Conservation (phyloP, 352 stramenopile species). For the Pythium coloratum region DNA sequence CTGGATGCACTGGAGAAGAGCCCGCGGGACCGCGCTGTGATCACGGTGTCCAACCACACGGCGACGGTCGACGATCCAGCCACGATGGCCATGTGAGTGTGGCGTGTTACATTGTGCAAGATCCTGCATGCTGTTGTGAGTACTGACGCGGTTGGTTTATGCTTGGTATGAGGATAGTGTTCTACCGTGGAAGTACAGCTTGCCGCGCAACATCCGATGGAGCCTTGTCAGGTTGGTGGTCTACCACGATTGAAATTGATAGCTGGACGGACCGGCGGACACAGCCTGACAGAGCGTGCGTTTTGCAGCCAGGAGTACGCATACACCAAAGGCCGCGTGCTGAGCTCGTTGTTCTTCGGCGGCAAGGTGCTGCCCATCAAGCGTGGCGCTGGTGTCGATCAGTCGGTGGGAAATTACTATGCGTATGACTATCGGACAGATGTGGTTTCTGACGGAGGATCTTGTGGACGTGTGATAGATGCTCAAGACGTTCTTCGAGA, state of each 20-base stretch:
- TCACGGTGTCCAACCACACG: slow-evolving; percentile 1
- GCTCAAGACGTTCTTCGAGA: slow-evolving; percentile 76
- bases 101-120: not conserved
- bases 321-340: slow-evolving; percentile 58
- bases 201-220: slow-evolving; percentile 62
- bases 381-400: slow-evolving; percentile 69
- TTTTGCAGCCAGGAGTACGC: slow-evolving; percentile 75
- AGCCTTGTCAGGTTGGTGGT: slow-evolving; percentile 60
- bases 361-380: slow-evolving; percentile 79
- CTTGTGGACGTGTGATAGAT: slow-evolving; percentile 37
- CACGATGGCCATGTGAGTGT: not conserved
- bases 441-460: not conserved
- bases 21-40: not conserved
- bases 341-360: slow-evolving; percentile 63
- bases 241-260: not conserved
- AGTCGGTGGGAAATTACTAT: slow-evolving; percentile 35
- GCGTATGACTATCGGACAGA: not conserved
- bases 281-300: not conserved
- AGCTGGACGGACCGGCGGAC: not conserved
- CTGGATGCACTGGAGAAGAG: not conserved
- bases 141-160: not conserved
- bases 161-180: slow-evolving; percentile 35
- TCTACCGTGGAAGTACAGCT: slow-evolving; percentile 67
- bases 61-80: not conserved
- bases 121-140: not conserved